A percentile compares a stretch with the other conserved stretches of the same genome.
Evolutionary conservation across 2,329 filamentous ascomycete genomes (phyloP).

Genomic region (Delphinella strobiligena): DNA sequence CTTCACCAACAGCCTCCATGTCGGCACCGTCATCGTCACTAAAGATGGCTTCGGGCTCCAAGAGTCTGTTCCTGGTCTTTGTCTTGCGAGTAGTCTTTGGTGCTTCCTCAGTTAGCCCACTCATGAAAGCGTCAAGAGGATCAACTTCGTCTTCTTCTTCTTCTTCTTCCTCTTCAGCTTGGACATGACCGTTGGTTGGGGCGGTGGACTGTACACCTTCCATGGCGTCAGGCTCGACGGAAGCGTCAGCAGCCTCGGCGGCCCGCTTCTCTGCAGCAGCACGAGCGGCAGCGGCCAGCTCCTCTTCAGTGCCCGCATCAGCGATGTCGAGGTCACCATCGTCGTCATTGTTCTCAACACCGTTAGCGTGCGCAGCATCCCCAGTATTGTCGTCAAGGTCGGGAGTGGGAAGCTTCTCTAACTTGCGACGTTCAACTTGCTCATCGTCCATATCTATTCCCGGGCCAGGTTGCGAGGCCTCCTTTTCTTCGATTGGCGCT

Average conservation of each 20-base stretch:
- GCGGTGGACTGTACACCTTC: constrained; percentile 14
- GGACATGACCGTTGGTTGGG: constrained; percentile 22
- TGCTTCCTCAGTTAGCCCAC: constrained; percentile 41
- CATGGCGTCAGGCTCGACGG: constrained; percentile 22
- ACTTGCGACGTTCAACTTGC: constrained; percentile 72
- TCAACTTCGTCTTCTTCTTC: constrained; percentile 64
- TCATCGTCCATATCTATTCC: constrained; percentile 82
- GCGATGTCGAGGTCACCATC: constrained; percentile 60
- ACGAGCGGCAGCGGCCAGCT: constrained; percentile 71
- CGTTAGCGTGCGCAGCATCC: constrained; percentile 42
- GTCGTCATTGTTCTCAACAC: constrained; percentile 29
- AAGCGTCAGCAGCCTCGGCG: constrained; percentile 30
- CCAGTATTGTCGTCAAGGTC: constrained; percentile 42
- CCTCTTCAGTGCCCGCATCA: constrained; percentile 75
- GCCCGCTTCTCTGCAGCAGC: constrained; percentile 72
- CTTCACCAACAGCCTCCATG: constrained; percentile 49
- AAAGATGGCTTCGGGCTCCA: constrained; percentile 75
- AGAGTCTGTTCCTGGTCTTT: constrained; percentile 29
- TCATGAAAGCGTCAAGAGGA: constrained; percentile 96
- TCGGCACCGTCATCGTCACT: constrained; percentile 67
- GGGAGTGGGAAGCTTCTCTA: constrained; percentile 76
- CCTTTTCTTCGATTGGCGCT: constrained; percentile 45
- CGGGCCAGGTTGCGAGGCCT: constrained; percentile 44
- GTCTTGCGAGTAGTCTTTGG: constrained; percentile 29
- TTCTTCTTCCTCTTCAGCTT: constrained; percentile 28